These are phyloP conservation scores for Castanospermum australe DNA, from an alignment of 306 rosid genomes.

Conservation along the genomic window DNA sequence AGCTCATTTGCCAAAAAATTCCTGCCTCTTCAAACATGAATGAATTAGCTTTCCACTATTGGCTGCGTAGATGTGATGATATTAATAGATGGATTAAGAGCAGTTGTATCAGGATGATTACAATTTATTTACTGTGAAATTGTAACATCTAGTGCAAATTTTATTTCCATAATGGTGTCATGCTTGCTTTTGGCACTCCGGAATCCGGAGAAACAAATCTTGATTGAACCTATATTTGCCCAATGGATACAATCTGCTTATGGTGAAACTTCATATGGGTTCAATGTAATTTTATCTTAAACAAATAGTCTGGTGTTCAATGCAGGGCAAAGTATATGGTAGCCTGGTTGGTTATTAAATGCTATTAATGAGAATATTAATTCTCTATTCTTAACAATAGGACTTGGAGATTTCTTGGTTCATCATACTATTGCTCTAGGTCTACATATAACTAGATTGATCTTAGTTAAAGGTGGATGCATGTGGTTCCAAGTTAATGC, in stretches of 20 bases:
- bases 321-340: too few relatives aligned
- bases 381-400: background rate
- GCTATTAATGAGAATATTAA: background rate
- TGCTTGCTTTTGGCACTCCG: too few relatives aligned
- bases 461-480: background rate
- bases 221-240: too few relatives aligned
- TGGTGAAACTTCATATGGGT: too few relatives aligned
- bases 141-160: background rate
- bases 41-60: background rate
- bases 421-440: slow-evolving; percentile 13
- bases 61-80: background rate
- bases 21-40: background rate
- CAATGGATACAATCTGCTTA: too few relatives aligned
- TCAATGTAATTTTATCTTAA: too few relatives aligned
- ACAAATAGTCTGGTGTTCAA: too few relatives aligned
- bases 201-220: too few relatives aligned
- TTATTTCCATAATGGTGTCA: too few relatives aligned
- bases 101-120: background rate
- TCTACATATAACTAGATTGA: slow-evolving; percentile 2
- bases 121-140: background rate
- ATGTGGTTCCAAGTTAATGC: background rate
- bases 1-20: background rate
- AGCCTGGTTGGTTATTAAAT: too few relatives aligned
- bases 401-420: slow-evolving; percentile 5
- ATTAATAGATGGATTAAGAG: background rate